Evolutionary conservation across 306 rosid species (phyloP), one percentile per base, ranked within the genome.

Genomic region (Abrus precatorius): DNA sequence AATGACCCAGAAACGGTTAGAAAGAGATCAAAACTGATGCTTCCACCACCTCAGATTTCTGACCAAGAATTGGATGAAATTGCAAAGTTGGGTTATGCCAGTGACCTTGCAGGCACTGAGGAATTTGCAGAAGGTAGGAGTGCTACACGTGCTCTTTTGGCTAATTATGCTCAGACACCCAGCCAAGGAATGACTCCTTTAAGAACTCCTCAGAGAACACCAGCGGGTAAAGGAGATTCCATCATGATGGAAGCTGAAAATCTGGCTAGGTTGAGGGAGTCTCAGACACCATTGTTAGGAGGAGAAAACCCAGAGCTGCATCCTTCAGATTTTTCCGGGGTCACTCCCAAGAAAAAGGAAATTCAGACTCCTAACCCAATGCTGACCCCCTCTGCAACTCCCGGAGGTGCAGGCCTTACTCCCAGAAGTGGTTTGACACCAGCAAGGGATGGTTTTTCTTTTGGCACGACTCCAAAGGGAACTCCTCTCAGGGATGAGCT

Each of bases 241-340:
- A 89, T 94, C 76, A 91, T 92, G 98, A 92, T 94, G 97, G 98
- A 94, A 83, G 98, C 98, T 67, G 96, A 92, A 83, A 94, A 94
- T 82, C 84, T 94, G 76, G 98, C 98, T 40, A 88, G 97, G 91
- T 81, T 94, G 87, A 94, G 98, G 83, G 94, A 94, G 82, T 94
- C 98, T 85, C 98, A 92, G 74, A 94, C 98, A 76, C 98, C 98
- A 50, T 84, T 94, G 63, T 85, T 94, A 67, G 98, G 98, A 84
- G 98, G 98, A 83, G 94, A 92, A 13, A 94, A 94, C 78, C 98
- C 97, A 3, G 97, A 94, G 83, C 86, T 94, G 84, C 97, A 94
- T 81, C 98, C 97, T 73, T 92, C 98, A 12, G 97, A 94, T 81
- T 94, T 94, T 86, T 94, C 97, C 52, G 98, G 98, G 55, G 98